These are phyloP conservation scores for Magnusiomyces ingens DNA, from an alignment of 1,139 yeast genomes.

Conservation along the genomic window DNA sequence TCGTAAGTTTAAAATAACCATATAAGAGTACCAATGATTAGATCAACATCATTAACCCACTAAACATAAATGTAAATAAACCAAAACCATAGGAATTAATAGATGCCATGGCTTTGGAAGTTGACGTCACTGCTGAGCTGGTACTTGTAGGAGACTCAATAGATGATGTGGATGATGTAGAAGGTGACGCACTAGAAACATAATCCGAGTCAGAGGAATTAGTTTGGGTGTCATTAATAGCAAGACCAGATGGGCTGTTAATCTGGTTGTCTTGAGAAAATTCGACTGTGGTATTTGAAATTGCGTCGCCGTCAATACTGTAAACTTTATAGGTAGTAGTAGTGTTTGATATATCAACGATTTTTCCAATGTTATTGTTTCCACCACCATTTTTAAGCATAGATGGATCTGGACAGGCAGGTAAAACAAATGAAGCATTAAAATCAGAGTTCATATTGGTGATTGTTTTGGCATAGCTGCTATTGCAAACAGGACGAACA, in stretches of 20 bases:
- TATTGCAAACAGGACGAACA: slow-evolving; percentile 9
- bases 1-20: neutral
- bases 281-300: slow-evolving; percentile 41
- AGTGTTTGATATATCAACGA: slow-evolving; percentile 37
- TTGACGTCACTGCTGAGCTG: slow-evolving; percentile 14
- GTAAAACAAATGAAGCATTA: slow-evolving; percentile 36
- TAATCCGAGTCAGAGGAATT: neutral
- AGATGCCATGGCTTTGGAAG: slow-evolving; percentile 2
- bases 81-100: slow-evolving; percentile 7
- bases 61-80: neutral
- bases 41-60: neutral
- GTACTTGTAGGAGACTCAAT: slow-evolving; percentile 13
- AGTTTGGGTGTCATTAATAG: slow-evolving; percentile 10
- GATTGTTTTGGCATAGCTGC: slow-evolving; percentile 34
- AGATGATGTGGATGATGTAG: slow-evolving; percentile 12
- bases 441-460: slow-evolving; percentile 31
- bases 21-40: neutral
- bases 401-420: slow-evolving; percentile 35
- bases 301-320: slow-evolving; percentile 47
- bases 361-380: slow-evolving; percentile 43
- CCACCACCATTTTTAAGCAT: slow-evolving; percentile 49
- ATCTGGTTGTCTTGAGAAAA: slow-evolving; percentile 24
- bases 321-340: slow-evolving; percentile 41
- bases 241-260: slow-evolving; percentile 23
- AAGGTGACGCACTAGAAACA: slow-evolving; percentile 2